Base-by-base conservation (phyloP, 805 yeast species). In the Grigorovia jiainica region DNA sequence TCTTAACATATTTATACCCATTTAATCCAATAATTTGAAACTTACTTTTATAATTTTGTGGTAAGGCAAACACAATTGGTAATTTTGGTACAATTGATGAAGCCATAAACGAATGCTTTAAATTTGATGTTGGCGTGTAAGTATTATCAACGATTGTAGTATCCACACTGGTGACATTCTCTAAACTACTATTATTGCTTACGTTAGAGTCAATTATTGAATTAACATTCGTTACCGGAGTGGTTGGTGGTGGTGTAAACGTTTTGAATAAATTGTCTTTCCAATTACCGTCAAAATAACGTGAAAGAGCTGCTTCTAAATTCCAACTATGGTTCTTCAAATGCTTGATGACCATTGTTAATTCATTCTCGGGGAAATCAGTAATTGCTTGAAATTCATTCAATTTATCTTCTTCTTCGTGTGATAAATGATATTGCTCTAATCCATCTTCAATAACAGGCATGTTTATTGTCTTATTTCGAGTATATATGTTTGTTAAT, bases 231-330 rank as follows among this genome's bases (percentile, higher is more conserved):
- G 15, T 9, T 13, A 32, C 10, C 4, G 31, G 17, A 13, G 24
- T 9, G 6, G 31, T 27, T 9, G 43, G 36, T 32, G 30, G 25
- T 11, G 52, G 45, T 15, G 42, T 21, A 13, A 19, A 29, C 10
- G 39, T 40, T 17, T 18, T 41, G 24, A 17, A 21, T 18, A 43
- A 41, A 21, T 34, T 45, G 31, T 50, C 50, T 15, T 58, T 68
- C 60, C 75, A 66, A 39, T 70, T 66, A 16, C 71, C 73, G 50
- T 82, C 89, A 53, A 79, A 79, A 55, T 70, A 82, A 39, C 76
- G 68, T 3, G 80, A 71, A 25, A 79, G 59, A 1, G 87, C 76
- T 34, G 71, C 65, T 50, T 80, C 84, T 39, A 82, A 53, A 51
- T 79, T 71, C 79, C 79, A 78, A 38, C 76, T 71, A 49, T 76